These are phyloP conservation scores for Nannizziopsis barbatae DNA, from an alignment of 2,329 filamentous ascomycete species.

Conservation along the genomic window DNA sequence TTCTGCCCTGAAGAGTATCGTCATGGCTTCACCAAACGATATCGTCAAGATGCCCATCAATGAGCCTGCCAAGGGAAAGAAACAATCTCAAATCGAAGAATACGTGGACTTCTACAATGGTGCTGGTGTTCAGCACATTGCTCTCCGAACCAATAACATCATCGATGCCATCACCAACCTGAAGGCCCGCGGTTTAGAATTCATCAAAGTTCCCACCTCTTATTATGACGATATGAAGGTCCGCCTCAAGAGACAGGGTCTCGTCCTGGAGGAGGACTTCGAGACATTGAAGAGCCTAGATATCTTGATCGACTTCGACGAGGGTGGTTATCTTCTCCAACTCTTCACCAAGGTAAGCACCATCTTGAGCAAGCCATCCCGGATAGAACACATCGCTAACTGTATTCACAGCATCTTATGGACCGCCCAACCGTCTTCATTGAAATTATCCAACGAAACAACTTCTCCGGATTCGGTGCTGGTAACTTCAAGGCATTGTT, in stretches of 20 bases:
- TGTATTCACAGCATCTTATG: slow-evolving; percentile 55
- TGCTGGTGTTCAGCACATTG: slow-evolving; percentile 86
- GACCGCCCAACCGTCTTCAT: slow-evolving; percentile 92
- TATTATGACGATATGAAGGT: slow-evolving; percentile 72
- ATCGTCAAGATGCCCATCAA: slow-evolving; percentile 98
- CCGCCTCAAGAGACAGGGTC: slow-evolving; percentile 53
- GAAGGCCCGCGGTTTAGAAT: slow-evolving; percentile 78
- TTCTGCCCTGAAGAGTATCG: slow-evolving; percentile 75
- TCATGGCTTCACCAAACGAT: slow-evolving; percentile 79
- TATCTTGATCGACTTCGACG: slow-evolving; percentile 91
- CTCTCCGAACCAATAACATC: slow-evolving; percentile 71
- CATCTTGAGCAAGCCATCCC: slow-evolving; percentile 3
- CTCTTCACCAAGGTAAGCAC: slow-evolving; percentile 55
- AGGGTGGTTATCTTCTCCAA: slow-evolving; percentile 70
- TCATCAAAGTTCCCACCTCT: slow-evolving; percentile 76
- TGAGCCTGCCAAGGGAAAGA: slow-evolving; percentile 81
- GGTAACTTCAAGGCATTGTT: slow-evolving; percentile 94
- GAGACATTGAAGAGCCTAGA: slow-evolving; percentile 64
- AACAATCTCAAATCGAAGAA: slow-evolving; percentile 89
- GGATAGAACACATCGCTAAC: neutral
- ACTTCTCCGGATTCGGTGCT: slow-evolving; percentile 84
- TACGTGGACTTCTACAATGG: slow-evolving; percentile 84
- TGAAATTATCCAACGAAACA: slow-evolving; percentile 87
- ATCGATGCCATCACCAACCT: slow-evolving; percentile 64
- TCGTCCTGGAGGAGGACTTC: slow-evolving; percentile 73